Evolutionary conservation across 2,329 filamentous ascomycete genomes (phyloP).

Genomic region (Lachnellula subtilissima): DNA sequence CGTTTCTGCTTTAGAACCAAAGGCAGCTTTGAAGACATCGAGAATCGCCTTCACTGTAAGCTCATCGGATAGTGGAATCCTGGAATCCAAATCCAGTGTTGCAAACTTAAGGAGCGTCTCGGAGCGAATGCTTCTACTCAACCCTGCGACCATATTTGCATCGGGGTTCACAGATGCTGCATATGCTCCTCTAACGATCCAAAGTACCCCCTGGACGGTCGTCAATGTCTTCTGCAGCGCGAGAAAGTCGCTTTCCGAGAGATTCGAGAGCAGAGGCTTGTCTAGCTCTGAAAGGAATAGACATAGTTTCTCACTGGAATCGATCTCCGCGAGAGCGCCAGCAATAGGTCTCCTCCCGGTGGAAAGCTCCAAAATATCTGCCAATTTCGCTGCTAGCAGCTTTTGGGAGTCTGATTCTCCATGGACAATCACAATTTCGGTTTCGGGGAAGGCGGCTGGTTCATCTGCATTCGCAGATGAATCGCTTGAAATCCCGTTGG

Average conservation of each 20-base stretch:
- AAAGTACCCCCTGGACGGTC: conserved; percentile 40
- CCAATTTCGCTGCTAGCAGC: conserved; percentile 33
- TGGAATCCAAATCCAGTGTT: conserved; percentile 24
- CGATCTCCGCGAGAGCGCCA: conserved; percentile 30
- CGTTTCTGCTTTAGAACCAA: conserved; percentile 11
- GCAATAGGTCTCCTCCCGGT: conserved; percentile 35
- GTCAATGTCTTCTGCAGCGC: conserved; percentile 38
- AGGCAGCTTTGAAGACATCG: conserved; percentile 16
- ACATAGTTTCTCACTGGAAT: conserved; percentile 30
- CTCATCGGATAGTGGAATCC: conserved; percentile 33
- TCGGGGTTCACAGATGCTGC: conserved; percentile 28
- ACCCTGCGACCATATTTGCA: conserved; percentile 25
- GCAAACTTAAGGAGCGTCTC: conserved; percentile 27
- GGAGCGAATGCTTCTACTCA: conserved; percentile 27
- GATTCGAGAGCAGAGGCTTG: conserved; percentile 35
- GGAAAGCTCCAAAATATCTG: conserved; percentile 30
- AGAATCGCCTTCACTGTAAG: conserved; percentile 12
- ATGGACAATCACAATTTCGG: conserved; percentile 24
- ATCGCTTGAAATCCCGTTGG: neutral
- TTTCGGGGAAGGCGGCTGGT: conserved; percentile 35
- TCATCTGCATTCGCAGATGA: neutral
- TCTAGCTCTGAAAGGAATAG: conserved; percentile 46
- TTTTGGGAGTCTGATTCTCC: conserved; percentile 25
- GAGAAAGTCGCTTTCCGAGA: conserved; percentile 38
- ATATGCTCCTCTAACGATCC: conserved; percentile 44